Evolutionary conservation across 495 filamentous ascomycete genomes (phyloP), one percentile per base, ranked within the genome.

Genomic region (Thermothielavioides terrestris): DNA sequence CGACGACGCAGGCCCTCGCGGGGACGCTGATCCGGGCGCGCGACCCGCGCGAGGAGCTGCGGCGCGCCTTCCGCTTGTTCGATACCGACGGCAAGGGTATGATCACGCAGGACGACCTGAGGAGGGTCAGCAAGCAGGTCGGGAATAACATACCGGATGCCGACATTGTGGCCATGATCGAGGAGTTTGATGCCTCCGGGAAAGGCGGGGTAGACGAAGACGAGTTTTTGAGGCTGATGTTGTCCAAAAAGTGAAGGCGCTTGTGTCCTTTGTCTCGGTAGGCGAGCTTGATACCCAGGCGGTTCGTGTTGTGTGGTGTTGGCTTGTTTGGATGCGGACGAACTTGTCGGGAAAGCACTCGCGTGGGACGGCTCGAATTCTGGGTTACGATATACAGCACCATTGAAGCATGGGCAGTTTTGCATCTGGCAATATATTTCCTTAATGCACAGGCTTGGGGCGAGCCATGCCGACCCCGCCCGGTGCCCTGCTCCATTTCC

Each of bases 121-220:
- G 87, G 49, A 71, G 86, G 27, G 91, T 98, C 41, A 89, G 92
- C 54, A 77, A 89, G 57, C 92, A 96, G 68, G 67, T 98, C 20
- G 90, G 90, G 1, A 91, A 98, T 68, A 84, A 81, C 36, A 71
- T 98, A 32, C 88, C 94, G 60, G 90, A 98, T 60, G 87, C 94
- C 55, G 91, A 98, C 68, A 68, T 98, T 36, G 73, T 76, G 52
- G 88, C 91, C 61, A 98, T 98, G 92, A 88, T 98, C 71, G 89
- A 95, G 68, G 92, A 98, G 72, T 98, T 98, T 77, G 92, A 98
- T 74, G 71, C 95, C 49, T 85, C 91, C 64, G 89, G 87, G 0
- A 90, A 94, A 56, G 88, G 88, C 6, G 88, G 82, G 55, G 92
- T 97, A 49, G 86, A 81, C 54, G 73, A 83, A 59, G 91, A 96